These are phyloP conservation scores for Spathaspora arborariae DNA, from an alignment of 805 yeast species.

Conservation along the genomic window DNA sequence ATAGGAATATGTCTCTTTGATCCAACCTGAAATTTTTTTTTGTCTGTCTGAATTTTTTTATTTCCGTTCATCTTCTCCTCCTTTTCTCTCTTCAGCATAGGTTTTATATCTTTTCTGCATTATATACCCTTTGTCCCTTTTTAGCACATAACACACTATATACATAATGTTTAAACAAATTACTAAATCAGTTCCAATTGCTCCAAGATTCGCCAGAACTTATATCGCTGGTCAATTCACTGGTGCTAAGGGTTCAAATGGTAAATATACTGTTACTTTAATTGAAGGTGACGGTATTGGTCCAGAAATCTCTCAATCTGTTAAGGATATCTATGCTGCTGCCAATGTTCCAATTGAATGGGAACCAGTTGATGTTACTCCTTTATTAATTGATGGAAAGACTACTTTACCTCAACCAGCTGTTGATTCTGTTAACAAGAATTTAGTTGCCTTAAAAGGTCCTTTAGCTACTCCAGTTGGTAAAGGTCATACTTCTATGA, in stretches of 20 bases:
- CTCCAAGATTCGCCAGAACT: conserved; percentile 36
- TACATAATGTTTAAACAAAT: conserved; percentile 32
- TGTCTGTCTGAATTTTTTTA: neutral
- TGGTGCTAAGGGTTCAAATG: conserved; percentile 64
- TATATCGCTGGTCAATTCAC: conserved; percentile 64
- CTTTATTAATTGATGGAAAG: conserved; percentile 84
- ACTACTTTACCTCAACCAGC: conserved; percentile 92
- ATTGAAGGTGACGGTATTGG: conserved; percentile 99
- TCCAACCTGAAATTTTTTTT: conserved; percentile 1
- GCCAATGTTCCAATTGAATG: conserved; percentile 95
- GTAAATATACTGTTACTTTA: conserved; percentile 89
- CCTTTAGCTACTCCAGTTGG: conserved; percentile 99
- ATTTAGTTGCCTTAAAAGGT: conserved; percentile 95
- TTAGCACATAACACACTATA: neutral
- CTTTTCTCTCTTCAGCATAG: neutral
- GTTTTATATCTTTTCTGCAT: neutral
- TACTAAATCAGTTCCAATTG: conserved; percentile 16
- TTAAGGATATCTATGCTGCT: conserved; percentile 87
- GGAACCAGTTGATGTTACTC: conserved; percentile 97
- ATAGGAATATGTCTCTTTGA: neutral
- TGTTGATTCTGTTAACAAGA: conserved; percentile 86
- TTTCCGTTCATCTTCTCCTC: neutral
- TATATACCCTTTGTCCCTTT: neutral
- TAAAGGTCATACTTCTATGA: conserved; percentile 96
- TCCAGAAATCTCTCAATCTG: conserved; percentile 90